Evolutionary conservation across 192 early-diverging fungal species (phyloP).

Genomic region (Backusella circina): DNA sequence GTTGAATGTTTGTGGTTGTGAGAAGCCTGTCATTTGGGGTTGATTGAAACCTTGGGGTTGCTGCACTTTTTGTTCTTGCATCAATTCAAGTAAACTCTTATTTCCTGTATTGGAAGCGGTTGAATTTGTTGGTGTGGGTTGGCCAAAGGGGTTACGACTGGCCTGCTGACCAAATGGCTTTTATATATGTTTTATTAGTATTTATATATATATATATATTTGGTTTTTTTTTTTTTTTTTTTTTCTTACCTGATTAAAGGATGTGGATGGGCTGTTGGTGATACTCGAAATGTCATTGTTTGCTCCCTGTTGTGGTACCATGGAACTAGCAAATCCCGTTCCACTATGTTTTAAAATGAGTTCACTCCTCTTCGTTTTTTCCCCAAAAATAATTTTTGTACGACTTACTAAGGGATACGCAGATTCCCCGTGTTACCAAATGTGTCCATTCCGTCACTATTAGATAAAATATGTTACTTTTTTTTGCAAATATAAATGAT

Average conservation of each 20-base stretch:
- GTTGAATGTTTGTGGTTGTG: conserved; percentile 11
- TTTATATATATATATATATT: too few relatives aligned
- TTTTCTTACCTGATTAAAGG: conserved; percentile 14
- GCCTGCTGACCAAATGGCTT: conserved; percentile 27
- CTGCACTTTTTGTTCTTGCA: conserved; percentile 24
- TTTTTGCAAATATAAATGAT: background rate
- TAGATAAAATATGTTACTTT: background rate
- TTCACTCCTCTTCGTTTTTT: background rate
- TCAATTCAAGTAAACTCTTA: conserved; percentile 29
- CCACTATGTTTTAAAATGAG: background rate
- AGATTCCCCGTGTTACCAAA: conserved; percentile 50
- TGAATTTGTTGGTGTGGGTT: conserved; percentile 1
- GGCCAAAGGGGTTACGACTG: conserved; percentile 27
- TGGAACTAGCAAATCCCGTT: conserved; percentile 9
- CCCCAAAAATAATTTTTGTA: background rate
- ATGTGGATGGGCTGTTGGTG: background rate
- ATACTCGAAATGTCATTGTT: background rate
- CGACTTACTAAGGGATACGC: conserved; percentile 45
- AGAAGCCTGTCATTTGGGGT: conserved; percentile 16
- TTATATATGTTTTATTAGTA: background rate
- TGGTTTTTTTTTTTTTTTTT: background rate
- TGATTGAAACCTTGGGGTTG: conserved; percentile 14
- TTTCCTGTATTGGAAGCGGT: conserved; percentile 6
- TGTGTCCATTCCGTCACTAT: conserved; percentile 50
- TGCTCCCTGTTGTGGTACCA: background rate